Evolutionary conservation across 2,329 filamentous ascomycete species (phyloP).

Genomic region (Colletotrichum trifolii): DNA sequence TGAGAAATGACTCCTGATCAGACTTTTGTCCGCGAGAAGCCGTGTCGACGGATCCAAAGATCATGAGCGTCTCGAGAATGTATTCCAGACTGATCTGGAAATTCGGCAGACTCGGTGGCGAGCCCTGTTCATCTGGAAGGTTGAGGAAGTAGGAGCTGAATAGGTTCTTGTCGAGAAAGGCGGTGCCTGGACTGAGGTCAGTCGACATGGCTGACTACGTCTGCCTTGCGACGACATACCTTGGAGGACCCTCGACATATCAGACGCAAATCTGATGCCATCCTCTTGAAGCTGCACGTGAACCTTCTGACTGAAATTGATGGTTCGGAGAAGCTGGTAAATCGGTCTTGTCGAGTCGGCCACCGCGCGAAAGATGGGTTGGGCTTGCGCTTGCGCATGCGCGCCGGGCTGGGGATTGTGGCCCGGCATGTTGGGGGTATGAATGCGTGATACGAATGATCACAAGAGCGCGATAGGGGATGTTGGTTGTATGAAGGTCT

Average conservation of each 20-base stretch:
- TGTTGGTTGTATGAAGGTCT: slow-evolving; percentile 21
- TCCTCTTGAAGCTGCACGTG: slow-evolving; percentile 82
- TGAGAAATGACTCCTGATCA: slow-evolving; percentile 70
- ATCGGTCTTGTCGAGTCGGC: slow-evolving; percentile 82
- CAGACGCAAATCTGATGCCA: slow-evolving; percentile 87
- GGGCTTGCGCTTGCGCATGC: slow-evolving; percentile 38
- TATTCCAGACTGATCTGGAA: slow-evolving; percentile 91
- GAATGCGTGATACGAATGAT: slow-evolving; percentile 6
- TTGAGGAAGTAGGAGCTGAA: slow-evolving; percentile 88
- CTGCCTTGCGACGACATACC: slow-evolving; percentile 72
- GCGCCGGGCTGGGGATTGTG: slow-evolving; percentile 38
- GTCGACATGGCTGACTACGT: neutral
- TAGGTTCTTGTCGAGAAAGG: slow-evolving; percentile 87
- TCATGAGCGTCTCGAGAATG: slow-evolving; percentile 92
- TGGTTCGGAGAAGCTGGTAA: slow-evolving; percentile 70
- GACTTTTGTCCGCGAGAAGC: slow-evolving; percentile 67
- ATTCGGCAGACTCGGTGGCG: slow-evolving; percentile 63
- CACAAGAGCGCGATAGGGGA: slow-evolving; percentile 14
- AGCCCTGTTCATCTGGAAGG: slow-evolving; percentile 53
- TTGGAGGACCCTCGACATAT: slow-evolving; percentile 92
- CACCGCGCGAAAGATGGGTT: slow-evolving; percentile 77
- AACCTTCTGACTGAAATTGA: slow-evolving; percentile 68
- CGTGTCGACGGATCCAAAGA: slow-evolving; percentile 87
- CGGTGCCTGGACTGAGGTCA: slow-evolving; percentile 46
- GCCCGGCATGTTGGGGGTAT: slow-evolving; percentile 38